phyloP scores from a whole-genome alignment of 306 rosid species.

The Echinosophora koreensis region DNA sequence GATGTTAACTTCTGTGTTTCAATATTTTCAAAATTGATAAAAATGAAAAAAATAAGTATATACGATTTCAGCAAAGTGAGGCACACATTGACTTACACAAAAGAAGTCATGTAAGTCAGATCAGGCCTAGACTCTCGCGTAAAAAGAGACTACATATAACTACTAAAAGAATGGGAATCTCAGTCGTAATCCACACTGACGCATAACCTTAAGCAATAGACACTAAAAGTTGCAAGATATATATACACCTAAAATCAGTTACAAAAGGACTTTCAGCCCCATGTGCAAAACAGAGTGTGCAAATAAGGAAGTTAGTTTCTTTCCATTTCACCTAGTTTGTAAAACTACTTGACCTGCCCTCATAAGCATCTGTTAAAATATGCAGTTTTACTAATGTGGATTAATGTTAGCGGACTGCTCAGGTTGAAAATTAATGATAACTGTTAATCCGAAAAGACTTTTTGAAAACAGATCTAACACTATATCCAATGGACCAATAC shows the following conservation, averaged over 20 bases:
- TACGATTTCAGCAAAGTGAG: neutral
- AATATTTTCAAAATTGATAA: neutral
- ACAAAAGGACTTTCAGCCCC: neutral
- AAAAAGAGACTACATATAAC: neutral
- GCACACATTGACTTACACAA: constrained; percentile 17
- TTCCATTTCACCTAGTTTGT: neutral
- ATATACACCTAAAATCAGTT: neutral
- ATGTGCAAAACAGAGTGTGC: neutral
- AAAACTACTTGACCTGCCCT: neutral
- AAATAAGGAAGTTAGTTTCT: neutral
- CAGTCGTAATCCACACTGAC: neutral
- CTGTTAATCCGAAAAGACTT: too few relatives aligned
- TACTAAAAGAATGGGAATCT: neutral
- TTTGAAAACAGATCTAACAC: too few relatives aligned
- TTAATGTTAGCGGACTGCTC: neutral
- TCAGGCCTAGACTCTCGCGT: neutral
- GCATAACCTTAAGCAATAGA: neutral
- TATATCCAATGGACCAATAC: too few relatives aligned
- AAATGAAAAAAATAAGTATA: neutral
- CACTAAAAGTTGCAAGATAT: neutral
- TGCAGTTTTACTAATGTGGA: neutral
- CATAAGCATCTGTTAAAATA: neutral
- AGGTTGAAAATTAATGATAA: neutral
- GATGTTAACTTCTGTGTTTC: neutral
- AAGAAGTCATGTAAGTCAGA: constrained; percentile 29